These are phyloP conservation scores for Penicillium verrucosum DNA, from an alignment of 2,329 filamentous ascomycete genomes.

Conservation along the genomic window DNA sequence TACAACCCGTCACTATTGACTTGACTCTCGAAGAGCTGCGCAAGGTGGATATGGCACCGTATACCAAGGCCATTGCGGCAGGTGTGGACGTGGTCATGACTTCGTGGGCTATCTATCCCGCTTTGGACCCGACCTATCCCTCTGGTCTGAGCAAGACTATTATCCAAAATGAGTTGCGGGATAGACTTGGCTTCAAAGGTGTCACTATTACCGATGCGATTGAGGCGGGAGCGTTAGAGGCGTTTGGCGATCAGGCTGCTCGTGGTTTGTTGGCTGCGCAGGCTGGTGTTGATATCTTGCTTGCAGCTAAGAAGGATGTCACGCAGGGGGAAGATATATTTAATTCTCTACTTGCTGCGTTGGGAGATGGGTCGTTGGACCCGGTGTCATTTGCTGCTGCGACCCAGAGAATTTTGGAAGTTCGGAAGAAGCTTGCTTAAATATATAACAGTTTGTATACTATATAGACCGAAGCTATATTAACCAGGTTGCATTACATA, in stretches of 20 bases:
- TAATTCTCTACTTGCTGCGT: constrained; percentile 16
- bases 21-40: constrained; percentile 21
- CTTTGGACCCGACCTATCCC: constrained; percentile 25
- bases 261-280: constrained; percentile 25
- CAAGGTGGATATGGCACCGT: constrained; percentile 27
- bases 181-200: constrained; percentile 25
- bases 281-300: constrained; percentile 33
- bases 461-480: background rate
- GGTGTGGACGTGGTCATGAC: constrained; percentile 32
- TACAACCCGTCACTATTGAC: constrained; percentile 27
- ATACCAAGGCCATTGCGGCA: constrained; percentile 22
- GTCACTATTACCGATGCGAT: constrained; percentile 34
- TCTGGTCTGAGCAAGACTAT: constrained; percentile 27
- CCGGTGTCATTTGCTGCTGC: constrained; percentile 13
- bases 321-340: constrained; percentile 29
- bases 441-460: background rate
- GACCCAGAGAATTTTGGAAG: constrained; percentile 16
- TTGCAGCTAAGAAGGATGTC: constrained; percentile 28
- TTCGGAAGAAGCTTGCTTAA: constrained; percentile 14
- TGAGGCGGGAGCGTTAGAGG: constrained; percentile 25
- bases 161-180: constrained; percentile 26
- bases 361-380: constrained; percentile 18
- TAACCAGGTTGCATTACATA: background rate
- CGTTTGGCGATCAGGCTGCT: constrained; percentile 22
- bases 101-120: constrained; percentile 32